These are phyloP conservation scores for Fusarium camptoceras DNA, from an alignment of 2,329 filamentous ascomycete species.

Conservation along the genomic window DNA sequence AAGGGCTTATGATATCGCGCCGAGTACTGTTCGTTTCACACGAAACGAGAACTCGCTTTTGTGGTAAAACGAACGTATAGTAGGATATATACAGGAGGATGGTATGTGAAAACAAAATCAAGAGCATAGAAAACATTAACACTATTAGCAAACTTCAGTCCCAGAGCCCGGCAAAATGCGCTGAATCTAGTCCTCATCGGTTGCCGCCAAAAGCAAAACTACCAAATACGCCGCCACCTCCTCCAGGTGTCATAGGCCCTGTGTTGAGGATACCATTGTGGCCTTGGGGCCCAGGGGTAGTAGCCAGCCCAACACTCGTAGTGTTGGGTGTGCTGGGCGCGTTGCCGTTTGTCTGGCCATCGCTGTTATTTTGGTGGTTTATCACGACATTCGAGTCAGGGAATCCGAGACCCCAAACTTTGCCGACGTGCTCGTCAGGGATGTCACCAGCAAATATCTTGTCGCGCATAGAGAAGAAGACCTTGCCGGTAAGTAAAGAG, in stretches of 20 bases:
- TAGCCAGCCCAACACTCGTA: constrained; percentile 61
- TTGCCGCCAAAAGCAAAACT: constrained; percentile 70
- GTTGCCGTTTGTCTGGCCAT: constrained; percentile 55
- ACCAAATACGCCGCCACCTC: constrained; percentile 79
- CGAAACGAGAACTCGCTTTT: constrained; percentile 3
- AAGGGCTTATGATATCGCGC: constrained; percentile 1
- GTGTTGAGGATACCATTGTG: constrained; percentile 67
- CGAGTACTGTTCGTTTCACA: background rate
- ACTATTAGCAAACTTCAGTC: constrained; percentile 30
- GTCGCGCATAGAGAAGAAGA: constrained; percentile 93
- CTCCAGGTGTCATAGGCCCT: constrained; percentile 82
- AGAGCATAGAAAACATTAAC: constrained; percentile 26
- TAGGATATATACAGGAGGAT: constrained; percentile 4
- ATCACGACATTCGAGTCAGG: constrained; percentile 67
- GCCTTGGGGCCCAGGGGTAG: constrained; percentile 61
- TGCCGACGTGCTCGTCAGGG: constrained; percentile 83
- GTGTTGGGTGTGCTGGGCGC: constrained; percentile 77
- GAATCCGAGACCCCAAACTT: constrained; percentile 92
- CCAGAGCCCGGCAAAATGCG: background rate
- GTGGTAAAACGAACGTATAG: constrained; percentile 11
- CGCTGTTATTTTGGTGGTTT: constrained; percentile 48
- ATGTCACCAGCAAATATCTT: constrained; percentile 88
- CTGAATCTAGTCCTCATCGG: constrained; percentile 45
- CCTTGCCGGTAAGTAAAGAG: constrained; percentile 89
- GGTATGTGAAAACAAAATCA: constrained; percentile 14